These are phyloP conservation scores for Spinacia oleracea DNA, from an alignment of 179 eudicot species.

Conservation along the genomic window DNA sequence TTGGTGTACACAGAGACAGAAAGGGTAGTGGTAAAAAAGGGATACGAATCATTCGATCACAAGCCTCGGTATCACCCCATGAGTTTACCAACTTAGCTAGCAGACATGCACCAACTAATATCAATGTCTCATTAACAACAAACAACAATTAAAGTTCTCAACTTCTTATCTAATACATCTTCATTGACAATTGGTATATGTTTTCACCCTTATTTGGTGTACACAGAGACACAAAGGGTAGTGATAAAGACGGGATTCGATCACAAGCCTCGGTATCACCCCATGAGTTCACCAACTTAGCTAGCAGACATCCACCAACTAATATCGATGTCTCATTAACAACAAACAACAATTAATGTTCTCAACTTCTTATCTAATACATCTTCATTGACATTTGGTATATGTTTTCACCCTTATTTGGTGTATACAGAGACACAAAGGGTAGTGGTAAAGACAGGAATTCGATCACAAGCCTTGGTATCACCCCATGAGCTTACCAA, in stretches of 20 bases:
- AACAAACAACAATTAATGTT: too few relatives aligned
- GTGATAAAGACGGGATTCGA: background rate
- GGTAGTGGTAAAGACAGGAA: background rate
- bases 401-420: too few relatives aligned
- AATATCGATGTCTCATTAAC: too few relatives aligned
- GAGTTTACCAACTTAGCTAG: background rate
- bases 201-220: too few relatives aligned
- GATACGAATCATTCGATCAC: background rate
- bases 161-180: background rate
- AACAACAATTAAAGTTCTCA: too few relatives aligned
- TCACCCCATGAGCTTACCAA: background rate
- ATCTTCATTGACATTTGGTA: background rate
- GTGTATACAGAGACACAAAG: background rate
- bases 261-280: background rate
- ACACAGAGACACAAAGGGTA: background rate
- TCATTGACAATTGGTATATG: background rate
- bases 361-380: background rate
- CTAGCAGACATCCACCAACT: background rate
- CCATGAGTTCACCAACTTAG: background rate
- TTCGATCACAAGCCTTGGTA: background rate
- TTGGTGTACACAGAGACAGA: background rate
- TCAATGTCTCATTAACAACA: too few relatives aligned
- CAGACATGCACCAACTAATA: background rate
- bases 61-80: background rate
- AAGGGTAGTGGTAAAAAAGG: background rate